Evolutionary conservation across 2,329 filamentous ascomycete species (phyloP).

Genomic region (Cercospora beticola): DNA sequence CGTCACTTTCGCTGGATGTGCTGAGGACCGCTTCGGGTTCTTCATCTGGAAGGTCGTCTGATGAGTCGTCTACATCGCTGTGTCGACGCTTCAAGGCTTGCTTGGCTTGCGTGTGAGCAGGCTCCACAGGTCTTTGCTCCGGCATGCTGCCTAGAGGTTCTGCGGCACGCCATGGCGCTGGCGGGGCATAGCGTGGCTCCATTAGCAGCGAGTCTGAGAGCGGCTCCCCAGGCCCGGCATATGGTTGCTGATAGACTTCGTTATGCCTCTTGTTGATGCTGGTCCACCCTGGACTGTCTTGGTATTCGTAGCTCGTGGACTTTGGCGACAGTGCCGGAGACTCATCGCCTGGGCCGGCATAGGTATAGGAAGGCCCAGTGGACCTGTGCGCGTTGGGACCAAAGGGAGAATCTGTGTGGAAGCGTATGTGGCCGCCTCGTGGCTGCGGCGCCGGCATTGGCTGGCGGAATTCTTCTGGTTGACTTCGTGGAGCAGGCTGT

Average conservation of each 20-base stretch:
- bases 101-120: neutral
- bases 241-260: conserved; percentile 1
- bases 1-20: conserved; percentile 25
- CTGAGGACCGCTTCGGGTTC: conserved; percentile 6
- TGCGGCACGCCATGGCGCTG: conserved; percentile 26
- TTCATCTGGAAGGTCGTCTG: conserved; percentile 12
- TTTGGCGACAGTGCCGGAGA: conserved; percentile 36
- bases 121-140: neutral
- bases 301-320: conserved; percentile 16
- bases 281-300: conserved; percentile 25
- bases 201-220: conserved; percentile 23
- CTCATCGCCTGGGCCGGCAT: conserved; percentile 17
- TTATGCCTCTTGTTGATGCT: conserved; percentile 29
- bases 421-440: conserved; percentile 21
- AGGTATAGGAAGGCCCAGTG: conserved; percentile 12
- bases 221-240: conserved; percentile 15
- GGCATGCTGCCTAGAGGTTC: conserved; percentile 5
- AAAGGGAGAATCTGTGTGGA: conserved; percentile 33
- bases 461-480: neutral
- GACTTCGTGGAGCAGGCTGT: conserved; percentile 14
- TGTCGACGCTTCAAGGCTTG: conserved; percentile 17
- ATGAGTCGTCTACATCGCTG: conserved; percentile 9
- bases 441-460: neutral
- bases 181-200: conserved; percentile 24
- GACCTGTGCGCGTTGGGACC: conserved; percentile 18